Conservation (phyloP, 345 rosid genomes). For the Salix udensis region DNA sequence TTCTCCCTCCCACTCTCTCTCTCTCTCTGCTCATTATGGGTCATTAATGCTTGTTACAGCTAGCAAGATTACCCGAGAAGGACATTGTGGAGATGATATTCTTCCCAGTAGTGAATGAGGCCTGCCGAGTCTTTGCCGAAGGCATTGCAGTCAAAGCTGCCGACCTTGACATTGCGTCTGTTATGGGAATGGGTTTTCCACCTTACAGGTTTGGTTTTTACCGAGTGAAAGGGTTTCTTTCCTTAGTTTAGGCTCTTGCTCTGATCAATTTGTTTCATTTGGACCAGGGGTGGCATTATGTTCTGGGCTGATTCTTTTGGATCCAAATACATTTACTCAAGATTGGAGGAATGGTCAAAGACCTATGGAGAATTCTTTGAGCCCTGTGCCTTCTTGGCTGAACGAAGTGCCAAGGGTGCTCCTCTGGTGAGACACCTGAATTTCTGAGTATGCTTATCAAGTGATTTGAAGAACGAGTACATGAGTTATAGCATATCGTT, state of each 20-base stretch:
- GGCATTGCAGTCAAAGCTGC: slow-evolving; percentile 93
- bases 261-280: slow-evolving; percentile 12
- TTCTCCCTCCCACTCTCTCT: background rate
- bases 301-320: slow-evolving; percentile 69
- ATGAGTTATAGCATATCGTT: background rate
- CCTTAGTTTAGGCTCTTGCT: background rate
- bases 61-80: slow-evolving; percentile 60
- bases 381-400: slow-evolving; percentile 85
- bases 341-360: slow-evolving; percentile 78
- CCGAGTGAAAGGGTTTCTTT: background rate
- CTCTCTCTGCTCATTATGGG: background rate
- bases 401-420: slow-evolving; percentile 59
- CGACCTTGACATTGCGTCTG: slow-evolving; percentile 80
- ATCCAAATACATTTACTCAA: slow-evolving; percentile 36
- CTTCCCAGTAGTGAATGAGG: slow-evolving; percentile 94
- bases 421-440: slow-evolving; percentile 32
- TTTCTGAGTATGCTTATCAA: background rate
- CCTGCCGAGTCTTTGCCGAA: slow-evolving; percentile 86
- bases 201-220: slow-evolving; percentile 57
- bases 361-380: slow-evolving; percentile 79
- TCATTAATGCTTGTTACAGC: slow-evolving; percentile 33
- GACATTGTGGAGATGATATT: slow-evolving; percentile 91
- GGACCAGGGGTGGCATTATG: slow-evolving; percentile 80
- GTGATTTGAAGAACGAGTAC: background rate
- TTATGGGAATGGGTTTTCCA: slow-evolving; percentile 98